phyloP scores from a whole-genome alignment of 805 yeast genomes.

The Candida multigemmis region DNA sequence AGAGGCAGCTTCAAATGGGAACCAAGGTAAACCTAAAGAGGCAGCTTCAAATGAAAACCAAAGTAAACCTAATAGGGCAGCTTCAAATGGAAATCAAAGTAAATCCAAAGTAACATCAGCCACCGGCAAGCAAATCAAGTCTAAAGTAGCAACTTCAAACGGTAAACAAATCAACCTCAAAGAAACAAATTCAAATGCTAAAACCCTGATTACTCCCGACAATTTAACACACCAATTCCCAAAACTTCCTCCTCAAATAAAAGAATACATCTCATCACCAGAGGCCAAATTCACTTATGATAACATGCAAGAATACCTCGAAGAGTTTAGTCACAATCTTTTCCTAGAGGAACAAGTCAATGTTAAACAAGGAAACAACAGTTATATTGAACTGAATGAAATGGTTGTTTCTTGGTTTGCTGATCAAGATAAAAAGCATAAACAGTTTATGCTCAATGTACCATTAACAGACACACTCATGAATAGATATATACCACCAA shows the following conservation, averaged over 20 bases:
- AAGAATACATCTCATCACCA: constrained; percentile 21
- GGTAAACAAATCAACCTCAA: too few relatives aligned
- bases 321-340: constrained; percentile 51
- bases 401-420: constrained; percentile 44
- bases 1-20: too few relatives aligned
- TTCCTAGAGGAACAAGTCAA: constrained; percentile 49
- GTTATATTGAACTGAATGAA: constrained; percentile 25
- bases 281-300: constrained; percentile 40
- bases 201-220: too few relatives aligned
- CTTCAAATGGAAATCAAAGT: too few relatives aligned
- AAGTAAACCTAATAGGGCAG: too few relatives aligned
- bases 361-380: constrained; percentile 25
- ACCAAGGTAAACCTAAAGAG: too few relatives aligned
- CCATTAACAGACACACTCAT: constrained; percentile 40
- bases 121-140: too few relatives aligned
- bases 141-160: too few relatives aligned
- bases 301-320: constrained; percentile 41
- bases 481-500: constrained; percentile 39
- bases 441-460: constrained; percentile 33
- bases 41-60: too few relatives aligned
- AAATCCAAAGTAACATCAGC: too few relatives aligned
- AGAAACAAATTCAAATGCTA: too few relatives aligned
- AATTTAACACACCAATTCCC: too few relatives aligned
- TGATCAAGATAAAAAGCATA: constrained; percentile 32
- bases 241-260: constrained; percentile 20